Evolutionary conservation across 495 filamentous ascomycete genomes (phyloP), one percentile per base, ranked within the genome.

Genomic region (Aspergillus ostianus): DNA sequence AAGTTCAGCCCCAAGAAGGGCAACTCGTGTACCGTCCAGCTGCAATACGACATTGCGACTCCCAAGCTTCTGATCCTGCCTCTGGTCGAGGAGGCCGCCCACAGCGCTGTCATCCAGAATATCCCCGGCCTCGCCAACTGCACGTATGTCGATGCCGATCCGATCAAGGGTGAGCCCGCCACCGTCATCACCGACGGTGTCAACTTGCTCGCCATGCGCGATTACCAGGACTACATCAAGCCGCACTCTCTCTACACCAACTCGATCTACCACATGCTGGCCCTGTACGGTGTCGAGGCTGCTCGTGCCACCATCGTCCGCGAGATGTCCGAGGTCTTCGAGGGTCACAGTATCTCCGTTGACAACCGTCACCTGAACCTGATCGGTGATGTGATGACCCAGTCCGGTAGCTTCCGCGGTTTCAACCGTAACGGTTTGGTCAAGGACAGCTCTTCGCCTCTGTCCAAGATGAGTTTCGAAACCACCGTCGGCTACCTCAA

Each of bases 381-480:
- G 59, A 97, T 98, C 64, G 93, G 89, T 55, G 94, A 98, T 76
- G 90, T 88, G 74, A 98, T 98, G 94, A 98, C 95, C 18, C 78
- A 92, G 26, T 86, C 85, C 60, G 94, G 94, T 62, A 85, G 85
- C 18, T 98, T 94, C 75, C 86, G 83, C 18, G 86, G 93, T 3
- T 99, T 98, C 78, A 96, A 90, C 74, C 88, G 94, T 49, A 93
- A 87, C 64, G 94, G 93, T 18, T 70, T 98, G 55, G 73, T 81
- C 51, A 89, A 86, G 70, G 84, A 88, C 59, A 89, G 87, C 67
- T 86, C 90, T 17, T 93, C 88, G 54, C 92, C 94, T 1, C 92
- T 98, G 62, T 88, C 93, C 74, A 97, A 97, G 82, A 97, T 97
- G 92, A 95, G 90, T 73, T 98, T 97, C 79, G 93, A 99, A 81